A percentile compares a stretch with the other conserved stretches of the same genome.
phyloP scores from a whole-genome alignment of 345 rosid genomes.

The Dimocarpus longan region DNA sequence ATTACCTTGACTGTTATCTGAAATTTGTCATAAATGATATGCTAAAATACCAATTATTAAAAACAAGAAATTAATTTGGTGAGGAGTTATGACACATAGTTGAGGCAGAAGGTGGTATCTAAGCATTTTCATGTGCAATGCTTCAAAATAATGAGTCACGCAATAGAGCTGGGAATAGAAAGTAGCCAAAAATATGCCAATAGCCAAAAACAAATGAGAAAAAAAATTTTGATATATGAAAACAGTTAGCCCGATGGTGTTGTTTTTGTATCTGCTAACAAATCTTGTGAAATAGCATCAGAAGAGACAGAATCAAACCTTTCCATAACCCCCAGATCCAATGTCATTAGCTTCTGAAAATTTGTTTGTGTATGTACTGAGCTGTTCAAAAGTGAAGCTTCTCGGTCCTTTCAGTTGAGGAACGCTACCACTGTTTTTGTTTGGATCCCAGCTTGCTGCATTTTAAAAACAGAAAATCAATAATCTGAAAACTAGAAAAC shows the following conservation, averaged over 20 bases:
- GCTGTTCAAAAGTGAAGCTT: constrained; percentile 65
- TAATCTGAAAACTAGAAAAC: neutral
- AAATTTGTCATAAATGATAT: neutral
- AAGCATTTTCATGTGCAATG: neutral
- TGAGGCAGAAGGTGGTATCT: neutral
- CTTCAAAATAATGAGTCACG: neutral
- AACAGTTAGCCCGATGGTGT: neutral
- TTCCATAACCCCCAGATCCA: constrained; percentile 94
- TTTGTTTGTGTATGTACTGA: constrained; percentile 59
- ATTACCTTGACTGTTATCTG: neutral
- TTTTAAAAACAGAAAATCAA: constrained; percentile 13
- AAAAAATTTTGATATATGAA: neutral
- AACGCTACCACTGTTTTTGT: constrained; percentile 47
- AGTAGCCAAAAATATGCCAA: neutral
- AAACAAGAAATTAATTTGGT: neutral
- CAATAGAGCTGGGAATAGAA: neutral
- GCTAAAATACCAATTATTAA: neutral
- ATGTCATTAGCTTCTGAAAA: constrained; percentile 70
- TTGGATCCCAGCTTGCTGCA: constrained; percentile 66
- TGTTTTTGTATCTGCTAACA: neutral
- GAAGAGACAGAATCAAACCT: constrained; percentile 42
- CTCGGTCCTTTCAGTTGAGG: constrained; percentile 78
- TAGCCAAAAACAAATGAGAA: neutral
- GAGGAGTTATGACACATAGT: neutral
- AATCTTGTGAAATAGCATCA: neutral